Evolutionary conservation across 352 stramenopile genomes (phyloP), one percentile per base, ranked within the genome.

Genomic region (Phytophthora pini): DNA sequence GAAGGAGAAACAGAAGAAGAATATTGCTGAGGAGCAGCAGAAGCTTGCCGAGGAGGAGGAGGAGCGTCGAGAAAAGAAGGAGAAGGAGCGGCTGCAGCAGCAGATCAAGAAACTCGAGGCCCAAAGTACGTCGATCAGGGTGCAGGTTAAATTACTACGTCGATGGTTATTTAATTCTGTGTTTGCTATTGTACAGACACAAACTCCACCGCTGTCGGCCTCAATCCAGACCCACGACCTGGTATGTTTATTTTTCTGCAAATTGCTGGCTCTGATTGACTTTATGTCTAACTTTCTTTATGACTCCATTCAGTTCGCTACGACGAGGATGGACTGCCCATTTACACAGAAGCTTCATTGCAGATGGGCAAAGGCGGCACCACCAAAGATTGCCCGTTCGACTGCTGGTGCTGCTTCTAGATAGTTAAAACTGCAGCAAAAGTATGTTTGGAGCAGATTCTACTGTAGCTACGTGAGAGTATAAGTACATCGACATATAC

Each of bases 381-480:
- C 67, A 94, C 89, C 11, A 82, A 78, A 5, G 88, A 97, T 63
- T 97, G 89, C 43, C 89, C 89, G 0, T 97, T 97, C 54, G 89
- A 97, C 62, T 97, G 89, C 74, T 95, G 89, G 86, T 97, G 89
- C 71, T 97, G 89, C 74, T 97, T 96, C 47, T 97, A 69, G 49
- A 20, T 15, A 41, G 27, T n/a, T 39, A 32, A 20, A 20, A 32
- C 29, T 32, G 24, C 24, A 26, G 24, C 17, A 20, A 20, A 20
- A 20, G 17, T 20, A 20, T 20, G 17, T 20, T 20, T 20, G 17
- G 17, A 20, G 0, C 17, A 20, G 0, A 20, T 20, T 20, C 17
- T 20, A 0, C 17, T 20, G 17, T 20, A 20, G 17, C 17, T 20
- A 20, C 17, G 17, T 20, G 17, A 20, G 17, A 20, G 17, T 20